phyloP scores from a whole-genome alignment of 345 rosid genomes.

The Gossypium rotundifolium region DNA sequence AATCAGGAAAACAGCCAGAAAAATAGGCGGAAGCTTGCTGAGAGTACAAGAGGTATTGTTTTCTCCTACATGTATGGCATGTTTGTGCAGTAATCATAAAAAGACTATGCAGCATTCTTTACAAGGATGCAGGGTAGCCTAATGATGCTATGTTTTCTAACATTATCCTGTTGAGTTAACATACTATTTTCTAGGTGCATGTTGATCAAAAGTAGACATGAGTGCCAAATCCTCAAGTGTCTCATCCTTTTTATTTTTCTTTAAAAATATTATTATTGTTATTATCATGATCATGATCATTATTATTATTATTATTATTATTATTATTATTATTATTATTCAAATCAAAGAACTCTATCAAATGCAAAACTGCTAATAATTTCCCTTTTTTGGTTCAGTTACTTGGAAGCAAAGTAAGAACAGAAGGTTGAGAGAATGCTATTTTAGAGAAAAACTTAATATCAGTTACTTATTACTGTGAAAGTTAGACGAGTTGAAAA shows the following conservation, averaged over 20 bases:
- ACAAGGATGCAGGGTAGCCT: background rate
- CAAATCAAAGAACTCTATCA: background rate
- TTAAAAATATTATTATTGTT: too few species aligned
- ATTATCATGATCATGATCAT: too few species aligned
- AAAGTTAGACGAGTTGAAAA: background rate
- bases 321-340: too few species aligned
- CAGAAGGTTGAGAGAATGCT: background rate
- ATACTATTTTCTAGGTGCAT: background rate
- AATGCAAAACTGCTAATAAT: background rate
- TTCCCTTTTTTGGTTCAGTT: background rate
- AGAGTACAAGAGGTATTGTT: conserved; percentile 83
- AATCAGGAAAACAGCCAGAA: conserved; percentile 94
- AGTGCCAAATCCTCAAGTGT: background rate
- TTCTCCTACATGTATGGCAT: background rate
- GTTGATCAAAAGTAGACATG: background rate
- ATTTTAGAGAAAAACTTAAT: background rate
- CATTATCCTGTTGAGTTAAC: background rate
- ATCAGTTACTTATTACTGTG: background rate
- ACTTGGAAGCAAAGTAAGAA: background rate
- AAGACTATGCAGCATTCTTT: background rate
- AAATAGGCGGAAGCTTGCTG: conserved; percentile 94
- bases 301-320: too few species aligned
- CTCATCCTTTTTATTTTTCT: background rate
- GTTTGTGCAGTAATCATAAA: background rate
- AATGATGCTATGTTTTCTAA: background rate